Evolutionary conservation across 176 grass and related monocot species (phyloP).

Genomic region (Alloteropsis semialata): DNA sequence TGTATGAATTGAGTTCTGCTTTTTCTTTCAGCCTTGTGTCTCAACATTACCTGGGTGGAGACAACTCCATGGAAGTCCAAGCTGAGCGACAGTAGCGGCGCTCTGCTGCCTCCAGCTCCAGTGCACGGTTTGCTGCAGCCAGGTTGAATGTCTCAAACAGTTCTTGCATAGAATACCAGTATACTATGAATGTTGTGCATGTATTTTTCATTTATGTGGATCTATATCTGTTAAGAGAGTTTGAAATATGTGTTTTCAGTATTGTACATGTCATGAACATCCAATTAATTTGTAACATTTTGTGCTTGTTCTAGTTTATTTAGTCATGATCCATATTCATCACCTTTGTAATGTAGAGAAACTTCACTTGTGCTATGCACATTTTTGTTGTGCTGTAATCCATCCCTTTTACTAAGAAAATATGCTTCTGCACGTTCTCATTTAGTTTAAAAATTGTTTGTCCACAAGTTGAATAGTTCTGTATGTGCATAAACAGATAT

Average conservation of each 20-base stretch:
- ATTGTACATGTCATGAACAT: too few species aligned
- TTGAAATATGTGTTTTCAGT: too few species aligned
- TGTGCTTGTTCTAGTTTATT: not conserved
- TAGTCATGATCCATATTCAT: not conserved
- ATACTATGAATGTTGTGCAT: too few species aligned
- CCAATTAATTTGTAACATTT: not conserved
- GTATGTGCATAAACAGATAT: conserved; percentile 19
- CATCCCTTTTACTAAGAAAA: not conserved
- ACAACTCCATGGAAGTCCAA: not conserved
- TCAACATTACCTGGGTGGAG: not conserved
- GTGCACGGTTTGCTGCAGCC: not conserved
- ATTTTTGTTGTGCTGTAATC: not conserved
- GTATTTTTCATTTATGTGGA: too few species aligned
- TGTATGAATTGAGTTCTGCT: too few species aligned
- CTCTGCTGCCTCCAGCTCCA: not conserved
- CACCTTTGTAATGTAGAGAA: not conserved
- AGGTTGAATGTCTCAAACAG: not conserved
- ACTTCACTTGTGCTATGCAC: not conserved
- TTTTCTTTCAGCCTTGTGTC: not conserved
- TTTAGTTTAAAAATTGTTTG: not conserved
- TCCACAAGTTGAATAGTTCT: conserved; percentile 3
- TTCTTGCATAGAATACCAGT: too few species aligned
- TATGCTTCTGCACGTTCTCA: conserved; percentile 1
- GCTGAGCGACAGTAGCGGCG: not conserved
- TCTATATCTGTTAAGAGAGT: conserved; percentile 1